Conservation (phyloP, 2,329 filamentous ascomycete genomes). For the Phialemonium atrogriseum region DNA sequence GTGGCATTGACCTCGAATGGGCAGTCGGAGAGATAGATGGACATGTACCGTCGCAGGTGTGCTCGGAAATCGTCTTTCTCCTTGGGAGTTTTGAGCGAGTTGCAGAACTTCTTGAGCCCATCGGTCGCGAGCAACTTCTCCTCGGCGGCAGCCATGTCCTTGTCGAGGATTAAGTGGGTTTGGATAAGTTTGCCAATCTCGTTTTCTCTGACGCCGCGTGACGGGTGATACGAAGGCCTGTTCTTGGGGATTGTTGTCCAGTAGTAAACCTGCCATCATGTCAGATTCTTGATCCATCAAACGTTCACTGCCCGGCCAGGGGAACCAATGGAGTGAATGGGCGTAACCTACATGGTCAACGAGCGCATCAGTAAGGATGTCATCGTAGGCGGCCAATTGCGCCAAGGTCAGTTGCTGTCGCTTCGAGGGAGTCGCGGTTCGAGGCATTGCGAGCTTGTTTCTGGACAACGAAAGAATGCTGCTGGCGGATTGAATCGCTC, state of each 20-base stretch:
- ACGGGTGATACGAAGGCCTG: constrained; percentile 74
- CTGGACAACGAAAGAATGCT: too few relatives aligned
- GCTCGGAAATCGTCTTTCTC: constrained; percentile 81
- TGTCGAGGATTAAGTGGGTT: constrained; percentile 62
- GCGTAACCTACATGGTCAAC: constrained; percentile 77
- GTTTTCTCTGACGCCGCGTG: constrained; percentile 64
- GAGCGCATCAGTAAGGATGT: constrained; percentile 88
- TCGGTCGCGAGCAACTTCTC: constrained; percentile 61
- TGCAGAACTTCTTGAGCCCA: constrained; percentile 65
- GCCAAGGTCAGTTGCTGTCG: constrained; percentile 73
- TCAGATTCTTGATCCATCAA: constrained; percentile 6
- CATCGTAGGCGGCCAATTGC: constrained; percentile 88
- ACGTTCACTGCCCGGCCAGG: background rate
- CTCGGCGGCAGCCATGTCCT: constrained; percentile 64
- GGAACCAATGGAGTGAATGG: too few relatives aligned
- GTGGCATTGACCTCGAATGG: constrained; percentile 88
- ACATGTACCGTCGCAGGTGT: constrained; percentile 84
- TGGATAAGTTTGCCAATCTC: constrained; percentile 55
- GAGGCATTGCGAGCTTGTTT: too few relatives aligned
- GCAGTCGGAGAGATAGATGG: constrained; percentile 88
- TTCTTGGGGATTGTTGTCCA: constrained; percentile 97
- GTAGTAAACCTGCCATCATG: constrained; percentile 66
- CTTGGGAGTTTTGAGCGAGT: constrained; percentile 59
- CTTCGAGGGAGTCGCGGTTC: constrained; percentile 28
- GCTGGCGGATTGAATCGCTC: too few relatives aligned